A percentile compares a stretch with the other conserved stretches of the same genome.
Evolutionary conservation across 352 stramenopile genomes (phyloP).

Genomic region (Pythium phragmitis): DNA sequence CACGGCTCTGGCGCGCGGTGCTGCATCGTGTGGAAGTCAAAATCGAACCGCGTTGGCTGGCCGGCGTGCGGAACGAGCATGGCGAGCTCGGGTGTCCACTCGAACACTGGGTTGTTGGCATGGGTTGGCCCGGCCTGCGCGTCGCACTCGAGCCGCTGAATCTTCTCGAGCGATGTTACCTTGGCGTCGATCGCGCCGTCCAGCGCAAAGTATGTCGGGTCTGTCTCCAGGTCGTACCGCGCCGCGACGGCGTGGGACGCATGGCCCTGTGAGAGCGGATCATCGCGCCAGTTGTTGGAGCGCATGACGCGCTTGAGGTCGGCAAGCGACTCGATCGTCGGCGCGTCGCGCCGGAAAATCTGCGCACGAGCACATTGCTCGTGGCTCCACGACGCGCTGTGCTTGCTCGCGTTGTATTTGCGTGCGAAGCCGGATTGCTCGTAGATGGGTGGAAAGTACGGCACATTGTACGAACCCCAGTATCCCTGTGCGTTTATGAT

Average conservation of each 20-base stretch:
- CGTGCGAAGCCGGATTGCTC: constrained; percentile 46
- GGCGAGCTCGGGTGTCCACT: constrained; percentile 46
- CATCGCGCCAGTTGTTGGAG: constrained; percentile 58
- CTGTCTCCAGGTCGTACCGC: constrained; percentile 61
- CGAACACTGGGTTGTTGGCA: constrained; percentile 53
- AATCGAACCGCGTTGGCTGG: constrained; percentile 42
- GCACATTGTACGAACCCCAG: constrained; percentile 84
- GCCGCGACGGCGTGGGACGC: constrained; percentile 56
- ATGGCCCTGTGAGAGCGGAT: constrained; percentile 46
- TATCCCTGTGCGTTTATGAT: constrained; percentile 57
- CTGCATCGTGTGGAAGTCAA: constrained; percentile 41
- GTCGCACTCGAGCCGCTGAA: constrained; percentile 42
- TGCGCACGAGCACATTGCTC: constrained; percentile 43
- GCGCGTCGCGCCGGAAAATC: constrained; percentile 59
- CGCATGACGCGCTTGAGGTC: constrained; percentile 69
- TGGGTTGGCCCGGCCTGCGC: constrained; percentile 62
- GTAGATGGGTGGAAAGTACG: constrained; percentile 70
- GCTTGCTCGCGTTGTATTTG: constrained; percentile 37
- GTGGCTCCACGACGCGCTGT: constrained; percentile 43
- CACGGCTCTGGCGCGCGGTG: constrained; percentile 14
- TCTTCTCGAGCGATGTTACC: constrained; percentile 43
- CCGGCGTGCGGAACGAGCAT: constrained; percentile 30
- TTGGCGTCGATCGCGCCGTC: constrained; percentile 76
- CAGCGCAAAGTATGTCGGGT: constrained; percentile 36
- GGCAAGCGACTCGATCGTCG: constrained; percentile 38